Evolutionary conservation across 2,329 filamentous ascomycete species (phyloP).

Genomic region (Stylonectria norvegica): DNA sequence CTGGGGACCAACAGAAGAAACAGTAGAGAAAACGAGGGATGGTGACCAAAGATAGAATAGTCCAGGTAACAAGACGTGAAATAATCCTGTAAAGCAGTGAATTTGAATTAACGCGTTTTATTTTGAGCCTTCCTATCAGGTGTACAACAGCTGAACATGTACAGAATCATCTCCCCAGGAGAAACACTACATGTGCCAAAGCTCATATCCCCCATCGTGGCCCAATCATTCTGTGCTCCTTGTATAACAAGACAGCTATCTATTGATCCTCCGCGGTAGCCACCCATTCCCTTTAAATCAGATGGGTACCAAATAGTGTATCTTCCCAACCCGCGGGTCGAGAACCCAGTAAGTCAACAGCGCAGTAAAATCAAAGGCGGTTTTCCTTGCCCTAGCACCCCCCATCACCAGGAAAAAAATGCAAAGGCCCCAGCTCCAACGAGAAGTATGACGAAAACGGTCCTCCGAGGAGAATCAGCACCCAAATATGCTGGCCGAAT

Average conservation of each 20-base stretch:
- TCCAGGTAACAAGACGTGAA: too few species aligned
- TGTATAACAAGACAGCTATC: slow-evolving; percentile 9
- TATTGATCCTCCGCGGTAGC: slow-evolving; percentile 9
- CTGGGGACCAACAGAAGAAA: too few species aligned
- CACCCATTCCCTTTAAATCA: slow-evolving; percentile 4
- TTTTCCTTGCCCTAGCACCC: slow-evolving; percentile 23
- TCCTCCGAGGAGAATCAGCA: slow-evolving; percentile 19
- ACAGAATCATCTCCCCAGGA: slow-evolving; percentile 1
- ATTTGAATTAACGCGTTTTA: neutral
- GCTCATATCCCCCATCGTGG: slow-evolving; percentile 2
- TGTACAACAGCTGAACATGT: slow-evolving; percentile 8
- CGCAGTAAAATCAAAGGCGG: slow-evolving; percentile 25
- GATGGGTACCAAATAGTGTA: slow-evolving; percentile 8
- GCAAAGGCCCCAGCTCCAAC: slow-evolving; percentile 2
- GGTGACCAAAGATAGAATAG: too few species aligned
- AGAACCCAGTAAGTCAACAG: slow-evolving; percentile 17
- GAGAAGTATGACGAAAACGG: slow-evolving; percentile 13
- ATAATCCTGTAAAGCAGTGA: too few species aligned
- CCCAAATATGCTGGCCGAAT: slow-evolving; percentile 6
- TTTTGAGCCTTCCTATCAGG: slow-evolving; percentile 5
- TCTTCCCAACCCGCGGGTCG: slow-evolving; percentile 7
- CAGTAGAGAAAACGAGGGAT: too few species aligned
- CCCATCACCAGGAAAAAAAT: slow-evolving; percentile 8
- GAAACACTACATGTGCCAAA: slow-evolving; percentile 5
- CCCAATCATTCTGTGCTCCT: slow-evolving; percentile 8